These are phyloP conservation scores for Skeletonema marinoi DNA, from an alignment of 108 stramenopile species.

Conservation along the genomic window DNA sequence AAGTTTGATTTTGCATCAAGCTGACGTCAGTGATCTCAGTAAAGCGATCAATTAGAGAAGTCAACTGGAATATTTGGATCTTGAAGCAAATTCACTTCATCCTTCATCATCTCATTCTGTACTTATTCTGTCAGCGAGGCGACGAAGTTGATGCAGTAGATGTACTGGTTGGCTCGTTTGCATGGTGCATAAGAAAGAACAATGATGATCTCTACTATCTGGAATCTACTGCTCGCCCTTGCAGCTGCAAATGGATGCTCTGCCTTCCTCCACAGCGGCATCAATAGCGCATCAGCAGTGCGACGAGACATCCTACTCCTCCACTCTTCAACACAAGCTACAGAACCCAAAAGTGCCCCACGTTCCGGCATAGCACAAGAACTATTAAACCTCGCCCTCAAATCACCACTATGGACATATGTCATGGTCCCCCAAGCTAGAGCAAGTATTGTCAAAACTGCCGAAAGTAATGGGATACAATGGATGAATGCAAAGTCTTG, in stretches of 20 bases:
- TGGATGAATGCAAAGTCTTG: conserved; percentile 63
- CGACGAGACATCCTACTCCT: not conserved
- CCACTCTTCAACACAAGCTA: not conserved
- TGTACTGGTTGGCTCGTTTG: too few species aligned
- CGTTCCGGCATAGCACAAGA: conserved; percentile 64
- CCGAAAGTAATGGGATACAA: conserved; percentile 75
- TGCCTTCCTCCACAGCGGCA: not conserved
- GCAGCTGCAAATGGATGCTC: not conserved
- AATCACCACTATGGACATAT: conserved; percentile 74
- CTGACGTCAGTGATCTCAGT: conserved; percentile 4
- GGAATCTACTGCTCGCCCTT: not conserved
- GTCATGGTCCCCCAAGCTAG: conserved; percentile 80
- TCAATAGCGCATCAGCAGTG: too few species aligned
- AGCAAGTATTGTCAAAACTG: conserved; percentile 71
- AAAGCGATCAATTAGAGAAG: not conserved
- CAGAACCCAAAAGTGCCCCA: conserved; percentile 13
- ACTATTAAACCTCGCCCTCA: conserved; percentile 59
- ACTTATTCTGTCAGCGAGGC: too few species aligned
- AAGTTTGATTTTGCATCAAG: not conserved
- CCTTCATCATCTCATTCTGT: too few species aligned
- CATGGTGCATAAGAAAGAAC: not conserved
- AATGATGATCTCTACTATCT: not conserved
- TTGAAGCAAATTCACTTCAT: not conserved
- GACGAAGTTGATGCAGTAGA: too few species aligned
- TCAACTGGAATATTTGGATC: not conserved